Percentiles rank a stretch among this genome's conserved stretches.
phyloP scores from a whole-genome alignment of 345 rosid species.

The Excoecaria agallocha region DNA sequence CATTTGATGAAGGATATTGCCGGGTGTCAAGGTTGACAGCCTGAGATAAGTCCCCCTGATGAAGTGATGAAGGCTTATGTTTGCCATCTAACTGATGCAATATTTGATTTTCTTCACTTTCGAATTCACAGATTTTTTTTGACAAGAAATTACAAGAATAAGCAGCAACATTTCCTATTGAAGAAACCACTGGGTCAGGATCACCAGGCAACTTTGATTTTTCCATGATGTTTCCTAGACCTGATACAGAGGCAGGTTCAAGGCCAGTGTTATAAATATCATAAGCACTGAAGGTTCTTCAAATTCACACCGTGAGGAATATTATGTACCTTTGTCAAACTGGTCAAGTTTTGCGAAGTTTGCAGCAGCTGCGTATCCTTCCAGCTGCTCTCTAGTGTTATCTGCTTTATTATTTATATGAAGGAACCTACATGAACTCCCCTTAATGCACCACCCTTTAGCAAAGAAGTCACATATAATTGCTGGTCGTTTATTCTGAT shows the following conservation, averaged over 20 bases:
- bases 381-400: conserved; percentile 28
- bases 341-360: conserved; percentile 26
- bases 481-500: conserved; percentile 51
- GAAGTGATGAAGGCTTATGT: conserved; percentile 25
- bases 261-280: conserved; percentile 24
- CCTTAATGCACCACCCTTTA: conserved; percentile 84
- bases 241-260: conserved; percentile 37
- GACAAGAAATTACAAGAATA: conserved; percentile 30
- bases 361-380: conserved; percentile 33
- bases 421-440: conserved; percentile 71
- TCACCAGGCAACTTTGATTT: conserved; percentile 28
- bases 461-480: conserved; percentile 60
- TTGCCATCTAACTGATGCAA: conserved; percentile 26
- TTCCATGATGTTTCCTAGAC: conserved; percentile 31
- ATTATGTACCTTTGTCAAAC: conserved; percentile 54
- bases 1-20: conserved; percentile 28
- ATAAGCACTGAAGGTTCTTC: conserved; percentile 16
- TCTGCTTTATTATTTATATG: conserved; percentile 46
- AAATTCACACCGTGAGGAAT: conserved; percentile 16
- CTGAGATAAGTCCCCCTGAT: conserved; percentile 25
- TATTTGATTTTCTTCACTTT: conserved; percentile 28
- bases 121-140: conserved; percentile 21
- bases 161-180: conserved; percentile 28
- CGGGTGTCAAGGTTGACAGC: conserved; percentile 23
- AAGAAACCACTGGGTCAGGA: conserved; percentile 26